Evolutionary conservation across 1,284 basidiomycete species (phyloP).

Genomic region (Cryptococcus amylolentus): DNA sequence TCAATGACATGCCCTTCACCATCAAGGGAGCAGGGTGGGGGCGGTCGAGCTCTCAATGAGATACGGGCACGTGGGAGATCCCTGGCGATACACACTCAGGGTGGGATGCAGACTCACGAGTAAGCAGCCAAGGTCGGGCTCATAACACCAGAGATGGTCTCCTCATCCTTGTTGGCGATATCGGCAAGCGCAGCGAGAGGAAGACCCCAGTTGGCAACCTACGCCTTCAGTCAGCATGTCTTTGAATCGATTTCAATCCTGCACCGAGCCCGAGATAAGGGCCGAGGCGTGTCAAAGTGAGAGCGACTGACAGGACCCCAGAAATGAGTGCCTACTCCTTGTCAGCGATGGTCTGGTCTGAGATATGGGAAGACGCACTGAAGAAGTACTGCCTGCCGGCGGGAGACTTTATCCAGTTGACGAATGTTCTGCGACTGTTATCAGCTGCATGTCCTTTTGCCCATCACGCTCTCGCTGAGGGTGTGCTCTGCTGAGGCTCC

Average conservation of each 20-base stretch:
- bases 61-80: not conserved
- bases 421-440: slow-evolving; percentile 53
- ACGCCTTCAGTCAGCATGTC: not conserved
- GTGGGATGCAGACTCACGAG: slow-evolving; percentile 65
- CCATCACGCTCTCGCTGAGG: not conserved
- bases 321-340: slow-evolving; percentile 76
- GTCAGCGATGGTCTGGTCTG: not conserved
- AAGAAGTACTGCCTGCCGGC: slow-evolving; percentile 89
- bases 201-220: slow-evolving; percentile 97
- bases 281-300: not conserved
- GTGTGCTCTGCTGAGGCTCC: not conserved
- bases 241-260: no score
- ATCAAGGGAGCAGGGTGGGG: not conserved
- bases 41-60: not conserved
- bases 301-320: slow-evolving; percentile 77
- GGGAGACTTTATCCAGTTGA: slow-evolving; percentile 80
- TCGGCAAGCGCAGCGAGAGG: slow-evolving; percentile 87
- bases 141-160: slow-evolving; percentile 90
- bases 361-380: slow-evolving; percentile 58
- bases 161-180: slow-evolving; percentile 78
- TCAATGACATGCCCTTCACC: not conserved
- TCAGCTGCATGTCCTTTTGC: not conserved
- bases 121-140: slow-evolving; percentile 81
- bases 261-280: not conserved
- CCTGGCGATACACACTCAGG: not conserved